phyloP scores from a whole-genome alignment of 2,329 filamentous ascomycete genomes.

The Sclerotinia sclerotiorum region DNA sequence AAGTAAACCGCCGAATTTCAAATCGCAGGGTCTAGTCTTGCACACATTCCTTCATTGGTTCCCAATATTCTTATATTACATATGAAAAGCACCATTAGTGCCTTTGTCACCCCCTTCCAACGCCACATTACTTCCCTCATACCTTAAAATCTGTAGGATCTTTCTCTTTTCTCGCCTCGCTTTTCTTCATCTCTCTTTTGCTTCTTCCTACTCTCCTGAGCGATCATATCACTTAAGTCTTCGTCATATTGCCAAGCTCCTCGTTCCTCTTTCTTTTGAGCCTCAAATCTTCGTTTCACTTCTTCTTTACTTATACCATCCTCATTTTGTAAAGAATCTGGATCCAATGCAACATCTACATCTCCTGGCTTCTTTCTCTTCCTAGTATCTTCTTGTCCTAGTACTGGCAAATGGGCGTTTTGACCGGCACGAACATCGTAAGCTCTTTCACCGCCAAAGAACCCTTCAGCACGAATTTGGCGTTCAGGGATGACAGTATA shows the following conservation, averaged over 20 bases:
- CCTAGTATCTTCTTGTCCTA: conserved; percentile 73
- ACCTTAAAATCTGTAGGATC: conserved; percentile 38
- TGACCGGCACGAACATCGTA: conserved; percentile 75
- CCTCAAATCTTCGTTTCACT: conserved; percentile 76
- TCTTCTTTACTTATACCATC: conserved; percentile 85
- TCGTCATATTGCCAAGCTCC: conserved; percentile 71
- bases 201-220: conserved; percentile 85
- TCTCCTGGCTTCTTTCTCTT: conserved; percentile 97
- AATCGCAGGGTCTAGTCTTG: background rate
- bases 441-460: conserved; percentile 92
- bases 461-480: conserved; percentile 80
- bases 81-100: conserved; percentile 5
- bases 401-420: conserved; percentile 62
- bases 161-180: conserved; percentile 56
- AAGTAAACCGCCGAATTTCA: background rate
- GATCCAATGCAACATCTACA: conserved; percentile 87
- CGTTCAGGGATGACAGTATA: conserved; percentile 90
- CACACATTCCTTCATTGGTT: background rate
- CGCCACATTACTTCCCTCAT: conserved; percentile 10
- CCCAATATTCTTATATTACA: conserved; percentile 23
- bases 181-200: conserved; percentile 85
- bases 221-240: conserved; percentile 94
- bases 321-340: conserved; percentile 71
- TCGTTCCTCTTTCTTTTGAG: conserved; percentile 61
- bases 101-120: conserved; percentile 14